A percentile compares a stretch with the other conserved stretches of the same genome.
Evolutionary conservation across 176 grass and related monocot genomes (phyloP).

Genomic region (Avena insularis): DNA sequence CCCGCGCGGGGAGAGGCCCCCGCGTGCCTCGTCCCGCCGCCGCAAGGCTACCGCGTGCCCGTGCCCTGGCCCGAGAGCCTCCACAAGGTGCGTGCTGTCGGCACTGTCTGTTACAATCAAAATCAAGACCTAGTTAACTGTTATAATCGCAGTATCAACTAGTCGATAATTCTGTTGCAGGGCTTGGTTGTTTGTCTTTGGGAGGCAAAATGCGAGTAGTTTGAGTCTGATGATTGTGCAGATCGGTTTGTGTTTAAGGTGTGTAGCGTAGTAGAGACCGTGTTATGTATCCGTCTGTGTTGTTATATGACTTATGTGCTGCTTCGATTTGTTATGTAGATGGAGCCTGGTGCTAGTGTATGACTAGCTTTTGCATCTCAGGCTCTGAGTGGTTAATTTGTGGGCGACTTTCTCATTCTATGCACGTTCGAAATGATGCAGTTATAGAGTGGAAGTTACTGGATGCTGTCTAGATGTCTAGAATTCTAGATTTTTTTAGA

Average conservation of each 20-base stretch:
- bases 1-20: conserved; percentile 55
- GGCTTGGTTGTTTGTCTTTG: background rate
- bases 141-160: background rate
- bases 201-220: background rate
- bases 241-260: background rate
- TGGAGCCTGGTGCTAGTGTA: conserved; percentile 18
- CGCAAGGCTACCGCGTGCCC: conserved; percentile 65
- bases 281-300: background rate
- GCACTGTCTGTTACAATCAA: background rate
- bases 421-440: background rate
- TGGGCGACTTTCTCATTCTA: background rate
- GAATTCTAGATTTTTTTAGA: background rate
- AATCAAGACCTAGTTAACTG: background rate
- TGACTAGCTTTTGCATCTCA: background rate
- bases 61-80: conserved; percentile 92
- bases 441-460: background rate
- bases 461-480: background rate
- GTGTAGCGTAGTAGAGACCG: background rate
- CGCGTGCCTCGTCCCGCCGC: conserved; percentile 81
- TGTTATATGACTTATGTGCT: background rate
- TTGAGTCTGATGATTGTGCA: background rate
- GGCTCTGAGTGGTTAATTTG: background rate
- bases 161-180: background rate
- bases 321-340: background rate
- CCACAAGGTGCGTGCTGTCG: conserved; percentile 66